A percentile compares a stretch with the other conserved stretches of the same genome.
Conservation (phyloP, 2,329 filamentous ascomycete genomes). For the Talaromyces sp. region DNA sequence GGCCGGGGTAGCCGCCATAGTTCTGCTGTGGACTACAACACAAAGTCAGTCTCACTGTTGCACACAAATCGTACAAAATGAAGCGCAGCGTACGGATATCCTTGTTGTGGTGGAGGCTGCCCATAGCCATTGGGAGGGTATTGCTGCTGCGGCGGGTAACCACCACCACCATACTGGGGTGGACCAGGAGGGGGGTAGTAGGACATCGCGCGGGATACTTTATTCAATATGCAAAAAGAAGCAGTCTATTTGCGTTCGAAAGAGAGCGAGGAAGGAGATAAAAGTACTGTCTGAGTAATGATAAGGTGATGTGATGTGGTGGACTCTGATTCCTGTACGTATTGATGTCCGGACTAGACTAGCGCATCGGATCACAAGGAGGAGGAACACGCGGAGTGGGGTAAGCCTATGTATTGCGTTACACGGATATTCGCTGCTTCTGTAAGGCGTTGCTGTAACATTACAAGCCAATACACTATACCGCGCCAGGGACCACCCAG, state of each 20-base stretch:
- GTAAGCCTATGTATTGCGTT: neutral
- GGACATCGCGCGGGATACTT: constrained; percentile 50
- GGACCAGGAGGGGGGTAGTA: constrained; percentile 59
- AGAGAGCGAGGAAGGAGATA: neutral
- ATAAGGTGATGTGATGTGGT: neutral
- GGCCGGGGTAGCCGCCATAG: constrained; percentile 39
- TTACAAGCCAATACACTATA: neutral
- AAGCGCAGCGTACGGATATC: constrained; percentile 38
- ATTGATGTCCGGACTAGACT: neutral
- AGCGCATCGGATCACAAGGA: neutral
- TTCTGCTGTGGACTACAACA: constrained; percentile 29
- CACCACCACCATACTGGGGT: constrained; percentile 40
- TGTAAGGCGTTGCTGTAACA: neutral
- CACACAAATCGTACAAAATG: neutral
- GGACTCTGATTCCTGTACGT: neutral
- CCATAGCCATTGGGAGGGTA: constrained; percentile 35
- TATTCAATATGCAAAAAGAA: neutral
- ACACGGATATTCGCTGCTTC: neutral
- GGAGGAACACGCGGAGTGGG: constrained; percentile 9
- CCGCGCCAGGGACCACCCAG: neutral
- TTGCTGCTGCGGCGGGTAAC: constrained; percentile 52
- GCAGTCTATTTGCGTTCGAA: neutral
- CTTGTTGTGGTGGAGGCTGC: constrained; percentile 36
- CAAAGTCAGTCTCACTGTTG: neutral
- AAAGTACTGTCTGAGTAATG: neutral